Conservation (phyloP, 1,284 basidiomycete genomes). For the Pseudozyma sp. region DNA sequence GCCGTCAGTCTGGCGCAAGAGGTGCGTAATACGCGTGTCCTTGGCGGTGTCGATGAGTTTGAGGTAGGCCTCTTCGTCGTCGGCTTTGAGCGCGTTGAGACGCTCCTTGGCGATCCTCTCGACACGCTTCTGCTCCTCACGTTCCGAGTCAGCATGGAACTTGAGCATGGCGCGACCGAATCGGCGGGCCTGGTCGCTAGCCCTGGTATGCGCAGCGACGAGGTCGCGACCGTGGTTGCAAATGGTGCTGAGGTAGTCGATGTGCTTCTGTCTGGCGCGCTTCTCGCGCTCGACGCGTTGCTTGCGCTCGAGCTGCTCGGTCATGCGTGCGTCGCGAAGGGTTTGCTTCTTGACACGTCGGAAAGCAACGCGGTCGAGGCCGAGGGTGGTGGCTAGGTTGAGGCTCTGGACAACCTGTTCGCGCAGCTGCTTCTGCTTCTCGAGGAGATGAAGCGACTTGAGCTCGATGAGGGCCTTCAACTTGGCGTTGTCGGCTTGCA, state of each 20-base stretch:
- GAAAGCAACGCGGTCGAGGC: slow-evolving; percentile 88
- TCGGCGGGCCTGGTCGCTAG: slow-evolving; percentile 69
- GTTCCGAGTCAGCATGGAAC: slow-evolving; percentile 72
- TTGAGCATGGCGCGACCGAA: slow-evolving; percentile 71
- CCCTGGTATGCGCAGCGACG: slow-evolving; percentile 76
- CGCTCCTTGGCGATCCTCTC: slow-evolving; percentile 97
- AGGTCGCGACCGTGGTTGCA: slow-evolving; percentile 84
- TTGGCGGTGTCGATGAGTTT: slow-evolving; percentile 99
- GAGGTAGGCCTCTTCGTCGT: slow-evolving; percentile 99
- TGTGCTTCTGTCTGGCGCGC: slow-evolving; percentile 93
- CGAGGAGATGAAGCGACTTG: slow-evolving; percentile 87
- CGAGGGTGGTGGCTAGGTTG: slow-evolving; percentile 88
- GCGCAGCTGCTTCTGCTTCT: slow-evolving; percentile 87
- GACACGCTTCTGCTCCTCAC: slow-evolving; percentile 76
- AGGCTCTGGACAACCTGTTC: slow-evolving; percentile 88
- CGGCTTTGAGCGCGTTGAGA: slow-evolving; percentile 95
- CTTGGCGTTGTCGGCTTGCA: slow-evolving; percentile 75
- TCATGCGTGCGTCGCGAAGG: slow-evolving; percentile 87
- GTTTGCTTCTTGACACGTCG: slow-evolving; percentile 87
- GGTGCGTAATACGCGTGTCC: slow-evolving; percentile 97
- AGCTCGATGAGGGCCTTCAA: slow-evolving; percentile 92
- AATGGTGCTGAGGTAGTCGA: slow-evolving; percentile 91
- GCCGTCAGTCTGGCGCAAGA: slow-evolving; percentile 91
- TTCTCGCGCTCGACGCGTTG: slow-evolving; percentile 92
- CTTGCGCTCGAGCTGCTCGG: slow-evolving; percentile 89